Percentiles rank a stretch among this genome's conserved stretches.
phyloP scores from a whole-genome alignment of 176 grass and related monocot species.

The Pontederia paniculata region DNA sequence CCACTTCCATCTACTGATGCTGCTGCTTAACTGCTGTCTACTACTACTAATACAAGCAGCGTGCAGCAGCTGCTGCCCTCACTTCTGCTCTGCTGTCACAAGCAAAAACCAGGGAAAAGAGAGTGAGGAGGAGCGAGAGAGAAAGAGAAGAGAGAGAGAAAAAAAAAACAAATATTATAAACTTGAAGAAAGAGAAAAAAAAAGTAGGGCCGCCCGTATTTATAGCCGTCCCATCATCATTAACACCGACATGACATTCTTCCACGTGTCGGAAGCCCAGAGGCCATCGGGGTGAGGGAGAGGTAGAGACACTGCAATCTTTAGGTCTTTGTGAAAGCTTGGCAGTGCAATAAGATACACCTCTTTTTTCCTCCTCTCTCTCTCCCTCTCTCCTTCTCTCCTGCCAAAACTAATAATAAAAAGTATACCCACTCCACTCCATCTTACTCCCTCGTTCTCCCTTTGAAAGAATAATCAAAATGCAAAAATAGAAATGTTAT shows the following conservation, averaged over 20 bases:
- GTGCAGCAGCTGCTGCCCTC: no score
- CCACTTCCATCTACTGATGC: no score
- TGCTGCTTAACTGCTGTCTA: no score
- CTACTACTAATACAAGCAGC: no score
- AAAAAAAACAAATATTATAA: no score
- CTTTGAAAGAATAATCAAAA: no score
- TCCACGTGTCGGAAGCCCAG: slow-evolving; percentile 14
- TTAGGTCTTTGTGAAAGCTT: no score
- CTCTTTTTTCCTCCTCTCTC: background rate
- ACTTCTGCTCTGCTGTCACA: no score
- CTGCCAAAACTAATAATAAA: no score
- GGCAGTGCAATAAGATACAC: no score
- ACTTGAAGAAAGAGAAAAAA: background rate
- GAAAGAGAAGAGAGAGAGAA: background rate
- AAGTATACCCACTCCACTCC: background rate
- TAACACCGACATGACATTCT: slow-evolving; percentile 28
- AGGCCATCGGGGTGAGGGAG: background rate
- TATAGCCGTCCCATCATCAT: slow-evolving; percentile 38
- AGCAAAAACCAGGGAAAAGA: background rate
- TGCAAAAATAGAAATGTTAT: no score
- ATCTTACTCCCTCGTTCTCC: no score
- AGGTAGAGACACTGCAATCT: background rate
- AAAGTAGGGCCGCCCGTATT: slow-evolving; percentile 25
- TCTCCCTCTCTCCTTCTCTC: background rate
- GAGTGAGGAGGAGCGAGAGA: background rate